Evolutionary conservation across 1,284 basidiomycete genomes (phyloP).

Genomic region (Golubevia pallescens): DNA sequence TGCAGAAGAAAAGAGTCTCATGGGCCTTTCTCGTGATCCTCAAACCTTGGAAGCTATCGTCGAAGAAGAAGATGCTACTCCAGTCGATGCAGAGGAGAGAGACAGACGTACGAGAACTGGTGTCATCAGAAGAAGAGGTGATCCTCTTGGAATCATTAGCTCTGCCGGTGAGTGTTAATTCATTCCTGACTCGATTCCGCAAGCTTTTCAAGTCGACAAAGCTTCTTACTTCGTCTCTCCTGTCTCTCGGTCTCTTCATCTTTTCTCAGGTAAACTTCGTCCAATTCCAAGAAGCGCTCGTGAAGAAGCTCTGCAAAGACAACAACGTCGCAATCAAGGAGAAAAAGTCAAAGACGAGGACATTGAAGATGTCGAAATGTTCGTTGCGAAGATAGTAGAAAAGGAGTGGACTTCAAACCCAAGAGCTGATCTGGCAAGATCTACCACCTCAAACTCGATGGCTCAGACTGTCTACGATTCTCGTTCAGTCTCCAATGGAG

Average conservation of each 20-base stretch:
- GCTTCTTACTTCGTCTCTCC: not conserved
- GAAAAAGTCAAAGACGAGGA: not conserved
- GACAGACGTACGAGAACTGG: not conserved
- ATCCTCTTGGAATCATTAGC: slow-evolving; percentile 5
- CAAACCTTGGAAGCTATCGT: not conserved
- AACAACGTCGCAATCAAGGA: not conserved
- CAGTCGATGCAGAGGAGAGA: not conserved
- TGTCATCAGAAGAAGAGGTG: slow-evolving; percentile 1
- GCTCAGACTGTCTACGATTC: not conserved
- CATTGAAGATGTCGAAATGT: not conserved
- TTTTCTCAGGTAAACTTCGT: not conserved
- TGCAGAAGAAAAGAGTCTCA: slow-evolving; percentile 6
- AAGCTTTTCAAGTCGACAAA: not conserved
- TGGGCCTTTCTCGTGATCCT: not conserved
- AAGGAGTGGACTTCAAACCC: not conserved
- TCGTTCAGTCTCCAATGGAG: not conserved
- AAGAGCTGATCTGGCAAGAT: not conserved
- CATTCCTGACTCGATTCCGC: slow-evolving; percentile 1
- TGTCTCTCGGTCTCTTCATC: not conserved
- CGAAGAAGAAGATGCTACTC: not conserved
- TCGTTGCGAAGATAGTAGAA: not conserved
- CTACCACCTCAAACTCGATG: not conserved
- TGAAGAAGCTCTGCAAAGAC: not conserved
- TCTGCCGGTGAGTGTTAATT: slow-evolving; percentile 1
- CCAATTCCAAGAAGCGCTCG: not conserved